phyloP scores from a whole-genome alignment of 192 early-diverging fungal genomes.

The Backusella morwellensis region DNA sequence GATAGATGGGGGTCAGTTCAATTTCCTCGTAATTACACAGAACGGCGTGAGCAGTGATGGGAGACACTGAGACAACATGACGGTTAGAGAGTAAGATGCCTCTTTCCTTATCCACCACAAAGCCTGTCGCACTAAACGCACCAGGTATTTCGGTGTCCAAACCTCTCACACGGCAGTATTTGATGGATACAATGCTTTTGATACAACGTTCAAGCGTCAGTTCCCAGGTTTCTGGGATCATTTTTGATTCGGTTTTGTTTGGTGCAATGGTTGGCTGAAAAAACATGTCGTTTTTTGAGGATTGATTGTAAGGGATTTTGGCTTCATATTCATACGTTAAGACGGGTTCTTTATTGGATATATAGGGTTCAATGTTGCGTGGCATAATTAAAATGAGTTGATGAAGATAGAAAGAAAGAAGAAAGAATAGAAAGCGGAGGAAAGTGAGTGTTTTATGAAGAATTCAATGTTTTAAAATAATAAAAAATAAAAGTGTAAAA shows the following conservation, averaged over 20 bases:
- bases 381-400: not conserved
- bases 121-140: constrained; percentile 68
- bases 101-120: constrained; percentile 71
- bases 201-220: constrained; percentile 64
- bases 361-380: not conserved
- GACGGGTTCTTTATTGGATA: not conserved
- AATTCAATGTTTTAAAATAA: not conserved
- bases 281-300: not conserved
- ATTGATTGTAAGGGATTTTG: not conserved
- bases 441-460: not conserved
- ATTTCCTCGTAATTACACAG: constrained; percentile 76
- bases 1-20: constrained; percentile 67
- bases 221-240: constrained; percentile 51
- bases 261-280: not conserved
- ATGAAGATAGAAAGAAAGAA: not conserved
- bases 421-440: not conserved
- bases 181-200: constrained; percentile 73
- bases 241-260: not conserved
- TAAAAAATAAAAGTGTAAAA: not conserved
- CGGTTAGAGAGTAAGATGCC: constrained; percentile 78
- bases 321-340: not conserved
- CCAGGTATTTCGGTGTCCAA: constrained; percentile 76
- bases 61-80: constrained; percentile 72
- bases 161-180: constrained; percentile 65
- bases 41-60: constrained; percentile 68